Percentiles rank a stretch among this genome's conserved stretches.
phyloP scores from a whole-genome alignment of 164 flowering plant species.

The Pachysandra terminalis region DNA sequence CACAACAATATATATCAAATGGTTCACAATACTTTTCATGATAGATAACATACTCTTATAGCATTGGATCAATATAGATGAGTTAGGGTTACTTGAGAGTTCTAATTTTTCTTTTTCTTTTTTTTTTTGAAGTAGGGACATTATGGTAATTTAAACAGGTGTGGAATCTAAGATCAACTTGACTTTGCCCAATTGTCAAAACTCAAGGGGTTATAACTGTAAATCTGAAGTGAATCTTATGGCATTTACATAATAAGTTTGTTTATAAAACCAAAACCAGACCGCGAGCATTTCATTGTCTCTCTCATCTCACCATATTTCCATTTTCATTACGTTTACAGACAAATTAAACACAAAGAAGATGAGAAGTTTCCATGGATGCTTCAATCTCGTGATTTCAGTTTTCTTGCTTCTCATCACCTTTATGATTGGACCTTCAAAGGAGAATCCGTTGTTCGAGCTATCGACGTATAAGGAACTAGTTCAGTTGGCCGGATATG shows the following conservation, averaged over 20 bases:
- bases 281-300: no score
- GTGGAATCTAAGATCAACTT: neutral
- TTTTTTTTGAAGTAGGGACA: neutral
- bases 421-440: neutral
- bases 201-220: constrained; percentile 9
- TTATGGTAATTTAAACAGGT: neutral
- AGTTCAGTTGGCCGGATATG: constrained; percentile 72
- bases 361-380: constrained; percentile 30
- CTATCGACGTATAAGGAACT: constrained; percentile 38
- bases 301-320: neutral
- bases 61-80: no score
- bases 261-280: constrained; percentile 19
- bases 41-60: no score
- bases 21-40: no score
- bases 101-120: no score
- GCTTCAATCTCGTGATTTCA: constrained; percentile 17
- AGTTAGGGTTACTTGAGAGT: no score
- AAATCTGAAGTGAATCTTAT: neutral
- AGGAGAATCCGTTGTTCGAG: constrained; percentile 22
- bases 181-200: neutral
- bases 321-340: no score
- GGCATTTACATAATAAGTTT: constrained; percentile 14
- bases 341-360: constrained; percentile 15
- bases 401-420: constrained; percentile 14
- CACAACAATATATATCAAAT: no score